Evolutionary conservation across 108 stramenopile species (phyloP), one percentile per base, ranked within the genome.

Genomic region (Discostella stelligeroides): DNA sequence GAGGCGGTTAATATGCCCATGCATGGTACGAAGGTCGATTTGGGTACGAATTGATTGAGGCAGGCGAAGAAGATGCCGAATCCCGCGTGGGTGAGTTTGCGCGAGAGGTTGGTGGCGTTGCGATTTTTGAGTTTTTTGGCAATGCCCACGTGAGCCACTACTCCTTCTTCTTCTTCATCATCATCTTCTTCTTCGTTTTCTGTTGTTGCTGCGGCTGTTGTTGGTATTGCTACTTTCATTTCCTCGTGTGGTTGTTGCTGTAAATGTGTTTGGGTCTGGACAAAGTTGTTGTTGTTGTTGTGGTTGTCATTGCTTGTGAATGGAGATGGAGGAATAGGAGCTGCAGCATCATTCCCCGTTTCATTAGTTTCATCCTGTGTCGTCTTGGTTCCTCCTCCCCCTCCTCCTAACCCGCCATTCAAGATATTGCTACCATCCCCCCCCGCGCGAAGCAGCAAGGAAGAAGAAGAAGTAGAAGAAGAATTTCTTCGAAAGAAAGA

Each of bases 1-100:
- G 59, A 66, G 0, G 70, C n/a, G 37, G 86, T 79, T 6, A 90
- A 21, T 0, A 61, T 25, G 1, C 69, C 60, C 88, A 90, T 92
- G 46, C 72, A 73, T 7, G 83, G 85, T 1, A 91, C 62, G 70
- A 94, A 91, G 11, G 14, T 69, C 7, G 41, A n/a, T 1, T 68
- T 80, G 0, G 90, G 92, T 11, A 94, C 63, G 49, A 91, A 66
- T 64, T 94, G 88, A 68, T 93, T 84, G 23, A 89, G 68, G 13
- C 66, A 72, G 20, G 87, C 90, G 74, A 94, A 90, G 72, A 88
- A 85, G 9, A 94, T 76, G 3, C 92, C 92, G 64, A 86, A 90
- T 4, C 70, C 67, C 11, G 83, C 82, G 47, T 94, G 92, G 62
- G 84, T 72, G 43, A 94, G 58, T 70, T 94, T 94, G 15, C 92